Conservation (phyloP, 768 basidiomycete genomes). For the Tubosaeta brunneosetosa region DNA sequence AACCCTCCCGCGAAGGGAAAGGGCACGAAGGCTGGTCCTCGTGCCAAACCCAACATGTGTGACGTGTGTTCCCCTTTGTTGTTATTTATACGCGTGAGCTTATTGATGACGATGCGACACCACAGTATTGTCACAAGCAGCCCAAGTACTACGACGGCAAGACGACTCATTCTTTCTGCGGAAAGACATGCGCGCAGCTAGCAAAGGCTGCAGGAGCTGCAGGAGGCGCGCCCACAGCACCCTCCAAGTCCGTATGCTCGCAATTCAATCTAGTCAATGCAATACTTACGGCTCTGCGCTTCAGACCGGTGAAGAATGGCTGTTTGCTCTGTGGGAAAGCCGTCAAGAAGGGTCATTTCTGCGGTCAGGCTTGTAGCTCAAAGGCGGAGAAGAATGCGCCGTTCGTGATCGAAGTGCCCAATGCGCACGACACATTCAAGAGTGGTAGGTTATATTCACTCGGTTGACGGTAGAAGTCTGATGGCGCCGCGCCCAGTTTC, state of each 20-base stretch:
- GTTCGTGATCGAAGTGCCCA: conserved; percentile 55
- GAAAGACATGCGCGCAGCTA: conserved; percentile 57
- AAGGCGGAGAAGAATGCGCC: conserved; percentile 54
- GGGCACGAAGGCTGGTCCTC: conserved; percentile 21
- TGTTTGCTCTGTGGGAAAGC: conserved; percentile 60
- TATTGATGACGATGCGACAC: conserved; percentile 5
- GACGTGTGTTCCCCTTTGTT: conserved; percentile 37
- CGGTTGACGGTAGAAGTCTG: neutral
- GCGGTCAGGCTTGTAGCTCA: conserved; percentile 49
- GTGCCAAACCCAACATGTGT: conserved; percentile 39
- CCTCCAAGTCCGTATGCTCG: conserved; percentile 30
- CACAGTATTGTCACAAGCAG: conserved; percentile 53
- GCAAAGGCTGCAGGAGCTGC: conserved; percentile 30
- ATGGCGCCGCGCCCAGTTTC: conserved; percentile 38
- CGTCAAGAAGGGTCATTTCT: conserved; percentile 62
- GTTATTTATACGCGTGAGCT: neutral
- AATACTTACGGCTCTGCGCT: conserved; percentile 30
- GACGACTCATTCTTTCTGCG: conserved; percentile 56
- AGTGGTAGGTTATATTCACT: conserved; percentile 43
- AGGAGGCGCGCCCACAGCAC: conserved; percentile 18
- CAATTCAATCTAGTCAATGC: conserved; percentile 20
- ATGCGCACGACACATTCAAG: conserved; percentile 57
- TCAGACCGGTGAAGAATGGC: conserved; percentile 37
- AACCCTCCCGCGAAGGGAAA: conserved; percentile 27
- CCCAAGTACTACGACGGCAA: conserved; percentile 58